These are phyloP conservation scores for Elasticomyces elasticus DNA, from an alignment of 495 filamentous ascomycete genomes.

Conservation along the genomic window DNA sequence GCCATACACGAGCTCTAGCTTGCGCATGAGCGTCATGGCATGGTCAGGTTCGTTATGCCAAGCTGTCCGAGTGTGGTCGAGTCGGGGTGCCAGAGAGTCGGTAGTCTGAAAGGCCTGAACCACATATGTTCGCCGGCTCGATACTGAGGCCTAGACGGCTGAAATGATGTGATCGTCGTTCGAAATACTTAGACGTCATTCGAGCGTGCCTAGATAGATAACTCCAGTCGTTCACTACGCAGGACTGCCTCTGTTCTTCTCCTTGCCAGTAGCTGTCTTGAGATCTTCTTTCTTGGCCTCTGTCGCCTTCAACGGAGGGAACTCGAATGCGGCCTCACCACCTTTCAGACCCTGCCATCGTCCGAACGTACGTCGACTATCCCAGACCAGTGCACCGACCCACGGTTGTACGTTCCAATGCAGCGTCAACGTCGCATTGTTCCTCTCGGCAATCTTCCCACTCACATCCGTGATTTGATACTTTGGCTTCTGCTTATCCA, in stretches of 20 bases:
- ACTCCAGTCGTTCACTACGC: too few relatives aligned
- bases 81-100: too few relatives aligned
- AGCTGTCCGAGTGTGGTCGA: too few relatives aligned
- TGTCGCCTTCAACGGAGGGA: conserved; percentile 61
- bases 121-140: too few relatives aligned
- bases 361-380: conserved; percentile 48
- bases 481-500: conserved; percentile 76
- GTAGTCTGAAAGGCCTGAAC: too few relatives aligned
- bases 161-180: too few relatives aligned
- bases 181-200: too few relatives aligned
- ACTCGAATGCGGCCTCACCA: conserved; percentile 59
- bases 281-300: conserved; percentile 35
- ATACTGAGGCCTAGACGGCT: too few relatives aligned
- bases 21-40: too few relatives aligned
- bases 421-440: conserved; percentile 66
- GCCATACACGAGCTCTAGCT: too few relatives aligned
- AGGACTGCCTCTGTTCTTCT: conserved; percentile 32
- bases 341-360: conserved; percentile 51
- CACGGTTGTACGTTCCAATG: conserved; percentile 97
- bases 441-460: conserved; percentile 56
- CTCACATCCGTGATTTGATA: conserved; percentile 87
- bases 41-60: too few relatives aligned
- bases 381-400: conserved; percentile 82
- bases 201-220: too few relatives aligned
- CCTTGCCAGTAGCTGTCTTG: conserved; percentile 31